Evolutionary conservation across 2,329 filamentous ascomycete species (phyloP).

Genomic region (Cordyceps cateniannulata): DNA sequence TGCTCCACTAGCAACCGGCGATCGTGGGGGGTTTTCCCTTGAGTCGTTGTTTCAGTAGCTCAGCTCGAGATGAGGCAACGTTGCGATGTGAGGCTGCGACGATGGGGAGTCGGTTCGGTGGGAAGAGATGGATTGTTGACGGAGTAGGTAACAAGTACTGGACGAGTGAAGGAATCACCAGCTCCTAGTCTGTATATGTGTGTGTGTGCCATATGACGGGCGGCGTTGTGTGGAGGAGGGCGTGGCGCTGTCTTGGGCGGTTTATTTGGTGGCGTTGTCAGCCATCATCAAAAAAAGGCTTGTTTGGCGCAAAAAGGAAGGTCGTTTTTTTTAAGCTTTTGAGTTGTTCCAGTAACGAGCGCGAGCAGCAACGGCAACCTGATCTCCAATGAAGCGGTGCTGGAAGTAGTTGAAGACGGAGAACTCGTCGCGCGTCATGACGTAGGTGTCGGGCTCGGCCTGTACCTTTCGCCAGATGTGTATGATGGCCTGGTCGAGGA

Average conservation of each 20-base stretch:
- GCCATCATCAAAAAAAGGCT: background rate
- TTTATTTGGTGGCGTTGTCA: background rate
- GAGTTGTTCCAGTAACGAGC: conserved; percentile 48
- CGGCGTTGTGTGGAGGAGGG: background rate
- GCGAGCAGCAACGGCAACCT: conserved; percentile 40
- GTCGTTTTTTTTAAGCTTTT: conserved; percentile 23
- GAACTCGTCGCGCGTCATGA: conserved; percentile 73
- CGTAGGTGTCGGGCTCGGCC: conserved; percentile 58
- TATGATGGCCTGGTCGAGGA: conserved; percentile 58
- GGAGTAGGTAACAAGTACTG: background rate
- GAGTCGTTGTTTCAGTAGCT: background rate
- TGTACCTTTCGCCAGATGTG: conserved; percentile 64
- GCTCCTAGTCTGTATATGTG: background rate
- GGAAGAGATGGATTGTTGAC: background rate
- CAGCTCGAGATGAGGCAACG: background rate
- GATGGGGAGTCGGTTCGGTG: background rate
- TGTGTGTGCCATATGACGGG: no score
- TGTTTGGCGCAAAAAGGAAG: background rate
- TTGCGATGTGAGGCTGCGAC: background rate
- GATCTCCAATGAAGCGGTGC: conserved; percentile 51
- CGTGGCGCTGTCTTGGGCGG: background rate
- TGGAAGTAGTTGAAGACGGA: conserved; percentile 83
- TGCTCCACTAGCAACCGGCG: background rate
- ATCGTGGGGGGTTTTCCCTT: background rate
- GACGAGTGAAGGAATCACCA: background rate